Evolutionary conservation across 2,329 filamentous ascomycete genomes (phyloP).

Genomic region (Exophiala alcalophila): DNA sequence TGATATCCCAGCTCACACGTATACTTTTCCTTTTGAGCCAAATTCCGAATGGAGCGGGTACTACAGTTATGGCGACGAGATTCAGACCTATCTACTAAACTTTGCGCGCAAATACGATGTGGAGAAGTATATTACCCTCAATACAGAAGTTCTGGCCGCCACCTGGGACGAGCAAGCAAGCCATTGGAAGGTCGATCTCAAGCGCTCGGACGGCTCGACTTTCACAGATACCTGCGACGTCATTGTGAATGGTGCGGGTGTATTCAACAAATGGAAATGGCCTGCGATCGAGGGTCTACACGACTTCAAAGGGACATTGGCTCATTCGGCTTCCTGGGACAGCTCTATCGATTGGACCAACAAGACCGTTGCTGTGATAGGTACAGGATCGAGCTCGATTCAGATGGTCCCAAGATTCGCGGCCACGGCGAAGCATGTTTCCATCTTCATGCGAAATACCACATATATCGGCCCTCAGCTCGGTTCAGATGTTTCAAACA

Average conservation of each 20-base stretch:
- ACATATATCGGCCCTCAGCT: constrained; percentile 33
- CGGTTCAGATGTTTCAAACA: constrained; percentile 13
- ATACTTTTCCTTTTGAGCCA: constrained; percentile 17
- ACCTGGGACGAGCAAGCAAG: constrained; percentile 3
- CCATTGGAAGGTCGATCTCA: constrained; percentile 16
- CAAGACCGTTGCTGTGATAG: constrained; percentile 32
- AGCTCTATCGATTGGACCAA: constrained; percentile 29
- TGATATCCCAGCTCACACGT: constrained; percentile 37
- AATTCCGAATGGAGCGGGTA: constrained; percentile 28
- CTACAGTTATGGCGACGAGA: constrained; percentile 30
- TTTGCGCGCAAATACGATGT: constrained; percentile 26
- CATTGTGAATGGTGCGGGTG: constrained; percentile 17
- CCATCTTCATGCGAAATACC: constrained; percentile 32
- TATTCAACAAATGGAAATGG: constrained; percentile 35
- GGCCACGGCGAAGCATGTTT: constrained; percentile 30
- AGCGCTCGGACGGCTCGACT: constrained; percentile 6
- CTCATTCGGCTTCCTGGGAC: constrained; percentile 36
- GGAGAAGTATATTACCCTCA: constrained; percentile 4
- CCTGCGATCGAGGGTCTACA: constrained; percentile 38
- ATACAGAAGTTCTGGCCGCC: constrained; percentile 4
- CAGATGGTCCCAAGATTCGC: constrained; percentile 38
- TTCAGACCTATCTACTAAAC: constrained; percentile 30
- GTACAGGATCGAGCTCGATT: constrained; percentile 30
- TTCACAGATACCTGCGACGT: constrained; percentile 17
- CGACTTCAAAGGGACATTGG: constrained; percentile 36